Base-by-base conservation (phyloP, 176 grass and related monocot species). In the Aegilops longissima region DNA sequence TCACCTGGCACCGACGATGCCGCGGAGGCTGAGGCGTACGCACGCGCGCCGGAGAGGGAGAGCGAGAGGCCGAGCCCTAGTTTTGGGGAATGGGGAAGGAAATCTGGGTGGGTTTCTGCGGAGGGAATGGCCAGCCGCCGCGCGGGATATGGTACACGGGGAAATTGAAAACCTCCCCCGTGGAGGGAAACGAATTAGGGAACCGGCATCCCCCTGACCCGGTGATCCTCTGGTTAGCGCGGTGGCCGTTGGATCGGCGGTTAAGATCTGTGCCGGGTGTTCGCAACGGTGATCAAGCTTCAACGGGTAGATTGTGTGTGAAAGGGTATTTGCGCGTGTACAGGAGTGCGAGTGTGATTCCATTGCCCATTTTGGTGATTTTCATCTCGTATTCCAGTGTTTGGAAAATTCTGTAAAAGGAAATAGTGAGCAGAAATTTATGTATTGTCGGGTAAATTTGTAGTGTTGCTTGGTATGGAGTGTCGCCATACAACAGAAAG, bases 171-270 rank as follows among this genome's bases (percentile, higher is more conserved):
- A 66, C 6, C 8, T 73, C 73, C 16, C 2, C 36, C 51, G 51
- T 70, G 79, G 59, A 76, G 75, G 75, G 66, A 89, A 83, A 78
- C 68, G 21, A 73, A 87, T 86, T n/a, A 27, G 36, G 23, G n/a
- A 5, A 58, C 12, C 49, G 17, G 49, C 76, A 18, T 5, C 51
- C 45, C 23, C n/a, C 35, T 29, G 14, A 45, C 16, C 70, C 42
- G 42, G 10, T 44, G 42, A 44, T 44, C 5, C 23, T 34, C 51
- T 54, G 23, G 58, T 77, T 78, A 63, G 71, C 71, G 39, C 42
- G 13, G 13, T 9, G 42, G 12, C 72, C 72, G 72, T 49, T 44
- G 13, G 72, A 51, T 75, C 13, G 8, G 42, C 17, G 21, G 4
- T 44, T 73, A 13, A 9, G 71, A 74, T 74, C 45, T 12, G 40